Percentiles rank a stretch among this genome's conserved stretches.
phyloP scores from a whole-genome alignment of 192 early-diverging fungal species.

The Entomortierella chlamydospora region DNA sequence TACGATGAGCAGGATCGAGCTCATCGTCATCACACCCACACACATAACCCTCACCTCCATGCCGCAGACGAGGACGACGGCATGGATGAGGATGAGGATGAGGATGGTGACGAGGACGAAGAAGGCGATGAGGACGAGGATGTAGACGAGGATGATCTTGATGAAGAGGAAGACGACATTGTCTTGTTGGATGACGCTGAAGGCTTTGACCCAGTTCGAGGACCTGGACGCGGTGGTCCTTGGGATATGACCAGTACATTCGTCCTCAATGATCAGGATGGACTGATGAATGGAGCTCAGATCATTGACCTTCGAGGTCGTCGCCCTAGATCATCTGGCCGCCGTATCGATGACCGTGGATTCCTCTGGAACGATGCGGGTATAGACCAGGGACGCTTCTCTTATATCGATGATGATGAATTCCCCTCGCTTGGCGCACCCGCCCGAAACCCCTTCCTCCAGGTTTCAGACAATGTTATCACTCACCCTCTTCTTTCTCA shows the following conservation, averaged over 20 bases:
- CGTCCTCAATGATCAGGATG: conserved; percentile 50
- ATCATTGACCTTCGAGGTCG: conserved; percentile 58
- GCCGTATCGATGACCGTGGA: conserved; percentile 52
- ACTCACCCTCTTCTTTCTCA: conserved; percentile 77
- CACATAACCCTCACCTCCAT: conserved; percentile 61
- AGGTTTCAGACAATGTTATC: conserved; percentile 65
- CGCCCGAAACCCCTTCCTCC: conserved; percentile 44
- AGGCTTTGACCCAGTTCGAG: conserved; percentile 45
- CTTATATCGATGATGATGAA: conserved; percentile 46
- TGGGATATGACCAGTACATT: conserved; percentile 50
- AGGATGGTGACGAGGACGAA: conserved; percentile 64
- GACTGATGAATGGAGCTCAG: conserved; percentile 36
- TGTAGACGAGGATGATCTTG: conserved; percentile 61
- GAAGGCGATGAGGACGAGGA: conserved; percentile 62
- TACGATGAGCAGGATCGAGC: conserved; percentile 61
- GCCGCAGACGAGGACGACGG: conserved; percentile 67
- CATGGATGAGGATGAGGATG: conserved; percentile 67
- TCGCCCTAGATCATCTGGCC: conserved; percentile 46
- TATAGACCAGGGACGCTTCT: conserved; percentile 47
- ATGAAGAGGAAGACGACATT: conserved; percentile 50
- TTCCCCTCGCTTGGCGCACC: conserved; percentile 50
- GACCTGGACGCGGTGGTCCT: conserved; percentile 50
- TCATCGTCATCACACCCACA: conserved; percentile 56
- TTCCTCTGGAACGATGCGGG: conserved; percentile 44
- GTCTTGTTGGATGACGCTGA: conserved; percentile 49